Percentiles rank a stretch among this genome's conserved stretches.
Conservation (phyloP, 2,329 filamentous ascomycete species). For the Passalora sequoiae region DNA sequence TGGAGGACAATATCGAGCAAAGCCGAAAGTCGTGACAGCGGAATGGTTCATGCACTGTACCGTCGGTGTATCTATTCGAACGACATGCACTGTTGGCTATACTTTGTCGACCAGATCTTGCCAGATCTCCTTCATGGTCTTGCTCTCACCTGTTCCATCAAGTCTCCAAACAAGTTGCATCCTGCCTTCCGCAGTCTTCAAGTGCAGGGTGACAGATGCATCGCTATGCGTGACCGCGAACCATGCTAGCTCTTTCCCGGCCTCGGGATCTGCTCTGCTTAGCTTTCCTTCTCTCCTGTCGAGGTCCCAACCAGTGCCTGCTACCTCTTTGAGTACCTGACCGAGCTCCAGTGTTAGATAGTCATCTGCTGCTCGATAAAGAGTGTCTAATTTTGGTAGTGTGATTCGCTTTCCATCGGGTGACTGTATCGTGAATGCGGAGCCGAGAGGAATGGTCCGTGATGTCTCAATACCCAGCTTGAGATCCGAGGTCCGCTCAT, state of each 20-base stretch:
- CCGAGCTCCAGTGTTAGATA: conserved; percentile 11
- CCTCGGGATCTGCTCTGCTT: conserved; percentile 7
- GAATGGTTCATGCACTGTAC: too few species aligned
- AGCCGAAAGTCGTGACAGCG: too few species aligned
- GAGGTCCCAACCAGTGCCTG: conserved; percentile 20
- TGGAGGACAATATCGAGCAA: too few species aligned
- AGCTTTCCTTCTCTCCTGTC: conserved; percentile 22
- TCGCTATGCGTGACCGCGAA: conserved; percentile 3
- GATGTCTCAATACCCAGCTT: conserved; percentile 6
- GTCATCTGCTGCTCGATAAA: conserved; percentile 10
- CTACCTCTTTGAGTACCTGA: conserved; percentile 5
- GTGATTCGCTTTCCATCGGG: background rate
- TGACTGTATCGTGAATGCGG: conserved; percentile 4
- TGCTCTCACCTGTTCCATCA: background rate
- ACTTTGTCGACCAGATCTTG: background rate
- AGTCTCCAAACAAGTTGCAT: background rate
- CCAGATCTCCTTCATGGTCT: conserved; percentile 2
- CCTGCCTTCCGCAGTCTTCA: background rate
- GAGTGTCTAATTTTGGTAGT: conserved; percentile 2
- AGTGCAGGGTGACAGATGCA: background rate
- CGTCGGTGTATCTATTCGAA: too few species aligned
- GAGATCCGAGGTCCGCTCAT: conserved; percentile 6
- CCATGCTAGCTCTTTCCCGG: conserved; percentile 3
- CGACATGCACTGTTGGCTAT: too few species aligned
- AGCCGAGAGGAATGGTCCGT: background rate